Base-by-base conservation (phyloP, 805 yeast genomes). In the Diddensiella transvaalensis region DNA sequence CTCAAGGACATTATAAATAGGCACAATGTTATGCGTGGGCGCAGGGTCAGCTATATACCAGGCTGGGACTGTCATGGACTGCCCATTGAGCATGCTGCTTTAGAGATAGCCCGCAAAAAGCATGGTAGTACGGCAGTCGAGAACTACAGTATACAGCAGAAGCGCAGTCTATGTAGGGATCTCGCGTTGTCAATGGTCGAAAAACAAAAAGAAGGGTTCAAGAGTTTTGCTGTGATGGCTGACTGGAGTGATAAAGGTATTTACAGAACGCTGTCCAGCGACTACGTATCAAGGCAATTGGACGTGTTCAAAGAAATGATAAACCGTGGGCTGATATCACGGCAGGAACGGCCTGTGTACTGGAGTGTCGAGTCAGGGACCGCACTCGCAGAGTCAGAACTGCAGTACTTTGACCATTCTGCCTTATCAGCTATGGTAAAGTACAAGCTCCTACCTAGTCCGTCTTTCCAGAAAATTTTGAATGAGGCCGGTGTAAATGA, bases 31-130 rank as follows among this genome's bases (percentile, higher is more conserved):
- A 63, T 82, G 18, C 65, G 72, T 33, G 86, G 88, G 13, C 74
- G 80, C 51, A 73, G 75, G 42, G 80, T 93, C 2, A 73, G 76
- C 45, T 93, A 87, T 60, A 74, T 75, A 37, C 96, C 98, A 0
- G 99, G 99, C 0, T 93, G 99, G 98, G 99, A 93, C 64, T 93
- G 99, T 62, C 99, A 93, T 69, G 99, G 99, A 0, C 71, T 93
- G 33, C 99, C 99, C 1, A 93, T 93, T 53, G 99, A 93, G 65
- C 72, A 87, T 62, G 90, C 89, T 59, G 95, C 95, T 0, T 65
- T 87, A 19, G 60, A 63, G 64, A 76, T 65, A 57, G 76, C 68
- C 51, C 66, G 66, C 41, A 70, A 56, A 60, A 65, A 60, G 32
- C 66, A 71, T 42, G 54, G 55, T 5, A 55, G 63, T 44, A 57